Conservation (phyloP, 2,329 filamentous ascomycete genomes). For the Gliomastix tumulicola region DNA sequence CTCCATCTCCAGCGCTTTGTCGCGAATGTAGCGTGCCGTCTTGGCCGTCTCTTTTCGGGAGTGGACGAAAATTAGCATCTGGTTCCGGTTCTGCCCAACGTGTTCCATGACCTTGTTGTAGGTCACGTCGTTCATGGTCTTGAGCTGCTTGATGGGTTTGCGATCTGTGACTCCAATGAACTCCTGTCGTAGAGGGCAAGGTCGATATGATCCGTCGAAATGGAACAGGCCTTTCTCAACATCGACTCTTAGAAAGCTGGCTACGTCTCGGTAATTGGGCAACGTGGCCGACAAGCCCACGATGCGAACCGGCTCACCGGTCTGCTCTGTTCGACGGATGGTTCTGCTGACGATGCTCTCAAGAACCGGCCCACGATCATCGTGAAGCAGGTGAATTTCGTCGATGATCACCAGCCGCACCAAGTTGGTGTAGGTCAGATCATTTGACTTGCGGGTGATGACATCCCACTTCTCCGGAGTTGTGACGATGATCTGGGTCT, state of each 20-base stretch:
- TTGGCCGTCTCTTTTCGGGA: constrained; percentile 98
- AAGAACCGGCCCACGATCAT: constrained; percentile 91
- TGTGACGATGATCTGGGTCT: constrained; percentile 96
- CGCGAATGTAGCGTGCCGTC: constrained; percentile 90
- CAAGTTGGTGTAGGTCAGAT: constrained; percentile 95
- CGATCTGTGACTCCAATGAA: constrained; percentile 97
- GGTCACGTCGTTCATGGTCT: constrained; percentile 98
- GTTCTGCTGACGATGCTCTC: constrained; percentile 96
- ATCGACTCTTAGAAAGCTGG: constrained; percentile 89
- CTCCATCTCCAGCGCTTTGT: constrained; percentile 94
- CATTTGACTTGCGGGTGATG: constrained; percentile 94
- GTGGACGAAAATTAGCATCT: constrained; percentile 99
- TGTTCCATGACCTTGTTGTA: constrained; percentile 97
- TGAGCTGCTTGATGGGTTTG: constrained; percentile 97
- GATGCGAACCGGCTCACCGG: constrained; percentile 84
- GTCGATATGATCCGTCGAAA: constrained; percentile 89
- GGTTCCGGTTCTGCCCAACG: constrained; percentile 85
- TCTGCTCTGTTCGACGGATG: constrained; percentile 88
- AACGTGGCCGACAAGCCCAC: constrained; percentile 91
- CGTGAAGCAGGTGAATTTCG: constrained; percentile 95
- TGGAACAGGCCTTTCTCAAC: constrained; percentile 83
- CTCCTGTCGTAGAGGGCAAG: constrained; percentile 91
- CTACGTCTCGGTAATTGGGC: constrained; percentile 94
- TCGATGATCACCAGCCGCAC: constrained; percentile 95
- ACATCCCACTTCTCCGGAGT: constrained; percentile 99